These are phyloP conservation scores for Anthoceros angustus DNA, from an alignment of 225 moss, liverwort and hornwort genomes.

Conservation along the genomic window DNA sequence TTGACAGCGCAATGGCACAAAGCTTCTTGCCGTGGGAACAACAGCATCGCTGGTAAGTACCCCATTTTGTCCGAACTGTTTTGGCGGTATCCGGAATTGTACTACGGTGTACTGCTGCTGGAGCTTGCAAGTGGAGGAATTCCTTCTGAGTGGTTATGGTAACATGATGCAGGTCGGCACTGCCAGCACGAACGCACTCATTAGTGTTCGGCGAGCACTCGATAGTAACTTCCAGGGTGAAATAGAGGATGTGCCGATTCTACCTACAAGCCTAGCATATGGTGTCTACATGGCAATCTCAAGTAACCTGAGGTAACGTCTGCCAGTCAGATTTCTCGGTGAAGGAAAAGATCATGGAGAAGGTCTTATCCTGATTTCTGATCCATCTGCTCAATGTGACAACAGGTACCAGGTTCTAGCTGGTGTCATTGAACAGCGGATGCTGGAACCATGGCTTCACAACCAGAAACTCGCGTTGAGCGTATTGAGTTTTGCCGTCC, in stretches of 20 bases:
- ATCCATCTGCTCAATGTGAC: background rate
- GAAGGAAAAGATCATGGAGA: no score
- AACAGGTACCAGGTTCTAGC: slow-evolving; percentile 86
- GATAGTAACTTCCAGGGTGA: slow-evolving; percentile 47
- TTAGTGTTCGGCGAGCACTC: slow-evolving; percentile 31
- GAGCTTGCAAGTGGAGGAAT: no score
- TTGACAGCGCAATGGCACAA: slow-evolving; percentile 75
- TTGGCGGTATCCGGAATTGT: background rate
- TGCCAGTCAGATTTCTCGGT: no score
- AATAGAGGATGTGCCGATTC: slow-evolving; percentile 64
- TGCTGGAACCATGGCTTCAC: slow-evolving; percentile 78
- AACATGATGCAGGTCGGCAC: slow-evolving; percentile 67
- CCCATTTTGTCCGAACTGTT: background rate
- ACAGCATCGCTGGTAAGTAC: slow-evolving; percentile 58
- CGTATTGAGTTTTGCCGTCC: slow-evolving; percentile 57
- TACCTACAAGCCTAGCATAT: slow-evolving; percentile 85
- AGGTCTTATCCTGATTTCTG: no score
- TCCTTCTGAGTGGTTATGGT: no score
- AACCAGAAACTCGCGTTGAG: slow-evolving; percentile 58
- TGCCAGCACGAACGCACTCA: slow-evolving; percentile 60
- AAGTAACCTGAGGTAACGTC: slow-evolving; percentile 62
- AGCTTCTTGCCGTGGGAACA: slow-evolving; percentile 88
- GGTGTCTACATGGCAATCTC: slow-evolving; percentile 97
- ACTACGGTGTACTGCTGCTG: background rate
- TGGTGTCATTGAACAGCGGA: slow-evolving; percentile 88